phyloP scores from a whole-genome alignment of 2,329 filamentous ascomycete species.

The Dryadomyces sulphureus region DNA sequence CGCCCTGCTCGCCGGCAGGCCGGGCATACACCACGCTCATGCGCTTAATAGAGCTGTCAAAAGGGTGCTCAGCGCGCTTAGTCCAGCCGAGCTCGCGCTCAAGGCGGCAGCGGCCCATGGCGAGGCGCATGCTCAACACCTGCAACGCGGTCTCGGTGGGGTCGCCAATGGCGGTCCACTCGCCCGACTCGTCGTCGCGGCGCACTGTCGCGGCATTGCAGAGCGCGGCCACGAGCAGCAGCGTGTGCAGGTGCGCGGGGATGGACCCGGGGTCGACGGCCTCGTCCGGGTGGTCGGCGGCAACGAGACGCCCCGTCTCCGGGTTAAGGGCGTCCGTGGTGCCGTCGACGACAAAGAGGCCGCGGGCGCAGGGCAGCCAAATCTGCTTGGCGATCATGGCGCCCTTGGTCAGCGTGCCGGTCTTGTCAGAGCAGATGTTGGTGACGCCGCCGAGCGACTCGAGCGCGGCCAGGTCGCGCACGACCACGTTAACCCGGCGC shows the following conservation, averaged over 20 bases:
- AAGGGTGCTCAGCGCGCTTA: conserved; percentile 58
- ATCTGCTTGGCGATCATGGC: conserved; percentile 56
- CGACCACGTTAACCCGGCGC: conserved; percentile 49
- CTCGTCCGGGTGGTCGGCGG: not conserved
- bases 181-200: conserved; percentile 34
- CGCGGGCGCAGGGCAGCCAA: conserved; percentile 41
- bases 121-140: conserved; percentile 58
- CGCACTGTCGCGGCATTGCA: conserved; percentile 51
- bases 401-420: conserved; percentile 52
- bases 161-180: conserved; percentile 55
- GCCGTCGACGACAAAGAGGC: conserved; percentile 44
- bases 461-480: conserved; percentile 50
- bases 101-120: conserved; percentile 37
- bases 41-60: conserved; percentile 63
- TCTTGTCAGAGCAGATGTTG: conserved; percentile 62
- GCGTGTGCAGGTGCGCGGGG: conserved; percentile 33
- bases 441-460: conserved; percentile 58
- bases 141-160: conserved; percentile 66
- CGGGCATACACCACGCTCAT: conserved; percentile 57
- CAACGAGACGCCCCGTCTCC: conserved; percentile 37
- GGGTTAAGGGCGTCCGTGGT: conserved; percentile 48
- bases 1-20: conserved; percentile 15
- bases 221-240: conserved; percentile 42
- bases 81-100: conserved; percentile 38
- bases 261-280: conserved; percentile 12